A percentile compares a stretch with the other conserved stretches of the same genome.
phyloP scores from a whole-genome alignment of 306 rosid genomes.

The Cicer bijugum region DNA sequence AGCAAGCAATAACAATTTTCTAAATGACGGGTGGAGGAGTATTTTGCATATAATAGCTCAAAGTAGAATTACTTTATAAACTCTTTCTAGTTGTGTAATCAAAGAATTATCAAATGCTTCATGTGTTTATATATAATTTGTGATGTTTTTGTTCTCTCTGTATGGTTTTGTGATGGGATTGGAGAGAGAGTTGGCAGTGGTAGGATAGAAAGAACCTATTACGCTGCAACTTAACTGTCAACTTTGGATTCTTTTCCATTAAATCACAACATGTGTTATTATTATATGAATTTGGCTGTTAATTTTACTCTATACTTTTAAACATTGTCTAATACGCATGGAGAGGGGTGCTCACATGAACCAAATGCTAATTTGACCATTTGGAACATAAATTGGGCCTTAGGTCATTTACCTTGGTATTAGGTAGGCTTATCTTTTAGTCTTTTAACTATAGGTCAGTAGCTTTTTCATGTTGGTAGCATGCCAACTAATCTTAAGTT shows the following conservation, averaged over 20 bases:
- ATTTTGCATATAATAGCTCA: constrained; percentile 8
- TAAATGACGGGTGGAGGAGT: constrained; percentile 6
- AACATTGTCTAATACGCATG: neutral
- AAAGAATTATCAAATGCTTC: neutral
- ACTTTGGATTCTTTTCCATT: neutral
- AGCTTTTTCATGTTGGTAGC: too few relatives aligned
- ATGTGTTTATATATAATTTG: neutral
- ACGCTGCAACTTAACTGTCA: neutral
- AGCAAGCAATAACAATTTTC: constrained; percentile 24
- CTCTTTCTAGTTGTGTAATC: constrained; percentile 20
- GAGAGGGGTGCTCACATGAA: too few relatives aligned
- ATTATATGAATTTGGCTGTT: constrained; percentile 21
- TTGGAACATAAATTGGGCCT: too few relatives aligned
- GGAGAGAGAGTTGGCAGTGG: constrained; percentile 10
- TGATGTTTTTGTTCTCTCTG: neutral
- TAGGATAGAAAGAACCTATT: constrained; percentile 24
- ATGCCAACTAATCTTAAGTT: neutral
- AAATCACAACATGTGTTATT: constrained; percentile 20
- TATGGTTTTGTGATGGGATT: constrained; percentile 13
- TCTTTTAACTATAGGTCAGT: too few relatives aligned
- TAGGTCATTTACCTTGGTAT: too few relatives aligned
- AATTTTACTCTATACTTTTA: constrained; percentile 5
- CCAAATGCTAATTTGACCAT: too few relatives aligned
- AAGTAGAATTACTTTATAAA: neutral
- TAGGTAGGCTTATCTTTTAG: too few relatives aligned